Percentiles rank a stretch among this genome's conserved stretches.
These are phyloP conservation scores for Kuraishia capsulata DNA, from an alignment of 805 yeast species.

Conservation along the genomic window DNA sequence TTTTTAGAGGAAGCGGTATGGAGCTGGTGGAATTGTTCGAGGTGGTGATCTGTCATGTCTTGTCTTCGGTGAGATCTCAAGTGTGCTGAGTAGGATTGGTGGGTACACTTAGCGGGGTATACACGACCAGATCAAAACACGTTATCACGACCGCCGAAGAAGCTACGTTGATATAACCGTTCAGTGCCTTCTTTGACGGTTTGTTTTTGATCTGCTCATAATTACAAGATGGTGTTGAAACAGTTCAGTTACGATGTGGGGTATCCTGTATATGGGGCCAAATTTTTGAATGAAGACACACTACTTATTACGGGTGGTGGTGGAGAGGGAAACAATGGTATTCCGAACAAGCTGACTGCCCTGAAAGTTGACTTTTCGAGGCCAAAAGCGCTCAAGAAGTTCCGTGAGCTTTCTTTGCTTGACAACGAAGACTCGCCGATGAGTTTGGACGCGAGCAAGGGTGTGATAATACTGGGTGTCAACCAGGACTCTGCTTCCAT, in stretches of 20 bases:
- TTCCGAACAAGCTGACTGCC: slow-evolving; percentile 74
- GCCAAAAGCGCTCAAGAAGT: slow-evolving; percentile 37
- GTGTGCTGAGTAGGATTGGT: too few relatives aligned
- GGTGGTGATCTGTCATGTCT: too few relatives aligned
- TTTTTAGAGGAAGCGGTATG: too few relatives aligned
- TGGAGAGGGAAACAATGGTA: slow-evolving; percentile 87
- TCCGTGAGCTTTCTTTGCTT: slow-evolving; percentile 48
- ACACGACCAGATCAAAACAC: too few relatives aligned
- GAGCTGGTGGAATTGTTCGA: too few relatives aligned
- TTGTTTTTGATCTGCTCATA: too few relatives aligned
- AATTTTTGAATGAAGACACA: slow-evolving; percentile 51
- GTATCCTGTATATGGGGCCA: slow-evolving; percentile 77
- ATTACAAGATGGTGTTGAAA: not conserved
- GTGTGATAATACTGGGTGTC: slow-evolving; percentile 60
- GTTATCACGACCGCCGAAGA: too few relatives aligned
- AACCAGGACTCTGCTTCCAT: slow-evolving; percentile 58
- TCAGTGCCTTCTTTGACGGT: too few relatives aligned
- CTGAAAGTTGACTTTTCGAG: slow-evolving; percentile 30
- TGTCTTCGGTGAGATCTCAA: too few relatives aligned
- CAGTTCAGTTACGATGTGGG: slow-evolving; percentile 23
- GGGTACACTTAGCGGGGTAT: too few relatives aligned
- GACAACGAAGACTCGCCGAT: slow-evolving; percentile 83
- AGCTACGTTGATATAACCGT: too few relatives aligned
- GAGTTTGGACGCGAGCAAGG: slow-evolving; percentile 52
- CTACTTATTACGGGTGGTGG: slow-evolving; percentile 88